Conservation (phyloP, 2,329 filamentous ascomycete species). For the Penicillium palitans region DNA sequence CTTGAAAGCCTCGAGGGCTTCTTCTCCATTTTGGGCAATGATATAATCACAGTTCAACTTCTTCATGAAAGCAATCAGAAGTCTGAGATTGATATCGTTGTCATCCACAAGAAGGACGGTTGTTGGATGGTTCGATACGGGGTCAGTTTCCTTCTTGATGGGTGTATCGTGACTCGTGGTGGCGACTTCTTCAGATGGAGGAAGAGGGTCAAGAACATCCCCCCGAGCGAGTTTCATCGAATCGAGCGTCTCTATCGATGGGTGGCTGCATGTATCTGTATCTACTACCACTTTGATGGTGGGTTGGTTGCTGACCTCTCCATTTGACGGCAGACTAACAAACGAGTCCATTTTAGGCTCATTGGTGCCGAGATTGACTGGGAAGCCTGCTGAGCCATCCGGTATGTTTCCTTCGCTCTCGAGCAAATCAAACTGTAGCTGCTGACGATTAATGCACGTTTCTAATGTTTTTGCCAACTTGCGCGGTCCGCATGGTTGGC, state of each 20-base stretch:
- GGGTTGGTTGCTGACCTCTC: no score
- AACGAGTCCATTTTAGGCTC: neutral
- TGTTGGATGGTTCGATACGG: neutral
- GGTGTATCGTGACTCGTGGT: neutral
- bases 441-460: constrained; percentile 17
- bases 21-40: constrained; percentile 36
- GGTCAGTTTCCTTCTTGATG: no score
- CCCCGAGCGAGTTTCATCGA: neutral
- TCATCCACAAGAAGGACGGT: constrained; percentile 39
- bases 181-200: neutral
- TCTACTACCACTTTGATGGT: neutral
- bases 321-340: neutral
- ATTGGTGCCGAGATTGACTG: neutral
- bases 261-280: neutral
- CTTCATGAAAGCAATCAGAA: constrained; percentile 33
- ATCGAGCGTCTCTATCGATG: no score
- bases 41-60: constrained; percentile 31
- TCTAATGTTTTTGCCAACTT: constrained; percentile 33
- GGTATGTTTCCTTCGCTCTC: neutral
- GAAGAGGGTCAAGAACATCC: neutral
- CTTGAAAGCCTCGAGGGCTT: constrained; percentile 34
- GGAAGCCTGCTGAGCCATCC: neutral
- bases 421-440: neutral
- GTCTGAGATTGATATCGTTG: constrained; percentile 37
- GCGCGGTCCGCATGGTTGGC: constrained; percentile 34